Conservation (phyloP, 805 yeast species). For the Ogataea methylovora region DNA sequence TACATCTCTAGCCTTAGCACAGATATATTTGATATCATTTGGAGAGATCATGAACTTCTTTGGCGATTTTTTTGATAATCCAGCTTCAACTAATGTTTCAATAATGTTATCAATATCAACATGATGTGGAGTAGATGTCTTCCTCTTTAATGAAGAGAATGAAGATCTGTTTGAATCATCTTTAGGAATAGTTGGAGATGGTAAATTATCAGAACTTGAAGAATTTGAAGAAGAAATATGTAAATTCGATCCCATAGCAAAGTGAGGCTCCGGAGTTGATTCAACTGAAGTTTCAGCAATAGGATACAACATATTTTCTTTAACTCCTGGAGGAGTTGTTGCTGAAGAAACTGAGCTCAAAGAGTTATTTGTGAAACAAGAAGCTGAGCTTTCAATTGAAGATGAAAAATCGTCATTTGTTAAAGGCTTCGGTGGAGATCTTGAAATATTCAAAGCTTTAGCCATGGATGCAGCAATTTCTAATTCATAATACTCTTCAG, state of each 20-base stretch:
- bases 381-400: slow-evolving; percentile 35
- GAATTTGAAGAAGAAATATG: neutral
- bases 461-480: slow-evolving; percentile 44
- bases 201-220: neutral
- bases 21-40: slow-evolving; percentile 48
- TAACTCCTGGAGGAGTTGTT: slow-evolving; percentile 15
- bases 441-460: slow-evolving; percentile 23
- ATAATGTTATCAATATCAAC: slow-evolving; percentile 58
- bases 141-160: neutral
- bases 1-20: slow-evolving; percentile 51
- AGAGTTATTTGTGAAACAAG: slow-evolving; percentile 23
- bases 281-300: slow-evolving; percentile 27
- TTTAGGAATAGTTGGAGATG: too few relatives aligned
- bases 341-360: slow-evolving; percentile 20
- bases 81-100: slow-evolving; percentile 48
- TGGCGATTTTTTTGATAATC: slow-evolving; percentile 33
- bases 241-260: neutral
- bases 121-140: slow-evolving; percentile 7
- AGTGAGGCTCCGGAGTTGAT: slow-evolving; percentile 18
- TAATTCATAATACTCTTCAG: slow-evolving; percentile 21
- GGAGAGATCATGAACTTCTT: slow-evolving; percentile 44
- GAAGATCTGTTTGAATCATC: too few relatives aligned
- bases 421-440: slow-evolving; percentile 9
- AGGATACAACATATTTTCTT: slow-evolving; percentile 16
- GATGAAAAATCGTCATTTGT: slow-evolving; percentile 19